Conservation (phyloP, 2,329 filamentous ascomycete genomes). For the Sphaerulina musiva region DNA sequence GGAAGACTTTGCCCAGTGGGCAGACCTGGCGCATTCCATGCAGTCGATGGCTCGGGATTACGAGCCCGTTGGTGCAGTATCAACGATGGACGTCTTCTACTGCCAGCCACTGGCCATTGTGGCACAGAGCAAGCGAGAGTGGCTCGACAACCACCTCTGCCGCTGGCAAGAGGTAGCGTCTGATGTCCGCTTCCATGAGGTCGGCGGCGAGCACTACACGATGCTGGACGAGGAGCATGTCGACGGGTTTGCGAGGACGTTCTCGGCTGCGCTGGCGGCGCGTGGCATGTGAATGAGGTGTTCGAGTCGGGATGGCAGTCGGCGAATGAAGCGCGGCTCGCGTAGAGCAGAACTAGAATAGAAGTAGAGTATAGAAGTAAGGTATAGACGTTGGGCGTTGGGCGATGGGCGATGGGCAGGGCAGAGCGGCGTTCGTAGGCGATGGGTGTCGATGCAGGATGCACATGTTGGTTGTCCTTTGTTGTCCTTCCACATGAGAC, state of each 20-base stretch:
- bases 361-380: too few species aligned
- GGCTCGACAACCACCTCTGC: constrained; percentile 24
- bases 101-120: constrained; percentile 34
- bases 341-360: too few species aligned
- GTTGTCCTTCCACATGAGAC: too few species aligned
- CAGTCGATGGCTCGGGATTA: constrained; percentile 28
- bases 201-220: constrained; percentile 23
- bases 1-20: constrained; percentile 1
- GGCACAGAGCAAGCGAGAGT: constrained; percentile 30
- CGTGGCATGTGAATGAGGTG: background rate
- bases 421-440: too few species aligned
- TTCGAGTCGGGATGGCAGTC: too few species aligned
- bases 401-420: too few species aligned
- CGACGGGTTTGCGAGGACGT: constrained; percentile 12
- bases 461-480: too few species aligned
- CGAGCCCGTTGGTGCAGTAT: constrained; percentile 38
- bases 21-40: constrained; percentile 7
- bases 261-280: constrained; percentile 2
- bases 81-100: constrained; percentile 39
- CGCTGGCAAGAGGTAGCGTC: constrained; percentile 22
- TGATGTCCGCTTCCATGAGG: constrained; percentile 16
- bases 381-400: too few species aligned
- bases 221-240: constrained; percentile 23
- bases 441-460: too few species aligned
- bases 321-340: too few species aligned